Base-by-base conservation (phyloP, 495 filamentous ascomycete species). In the Rostrohypoxylon terebratum region DNA sequence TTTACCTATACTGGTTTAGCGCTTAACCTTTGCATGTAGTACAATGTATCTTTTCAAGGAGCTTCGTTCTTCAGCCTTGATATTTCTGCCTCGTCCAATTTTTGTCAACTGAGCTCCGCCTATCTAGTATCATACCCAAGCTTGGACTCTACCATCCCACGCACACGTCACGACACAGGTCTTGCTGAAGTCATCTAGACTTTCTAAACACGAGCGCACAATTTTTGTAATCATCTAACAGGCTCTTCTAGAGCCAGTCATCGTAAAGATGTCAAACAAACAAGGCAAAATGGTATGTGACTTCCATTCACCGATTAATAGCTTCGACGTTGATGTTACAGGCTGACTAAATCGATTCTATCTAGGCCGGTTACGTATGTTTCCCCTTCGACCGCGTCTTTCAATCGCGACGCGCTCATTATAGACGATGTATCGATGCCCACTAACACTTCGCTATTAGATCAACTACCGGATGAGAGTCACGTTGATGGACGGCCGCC, bases 391-490 rank as follows among this genome's bases (percentile, higher is more conserved):
- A 45, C 62, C 63, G 64, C 62, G 59, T 44, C 16, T 36, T 28
- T 58, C 6, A 25, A 51, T 20, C 50, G 61, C 44, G n/a, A 9
- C 40, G 23, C 59, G 21, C 21, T 54, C 21, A 1, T 14, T 21
- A 63, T 53, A 57, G 36, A 47, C 6, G 16, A 18, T 59, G 48
- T 64, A 6, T 14, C 42, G 5, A 36, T 33, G 67, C 42, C 58
- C 68, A 77, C 83, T 87, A 67, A 86, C 78, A 20, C 20, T 13
- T 42, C 14, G n/a, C 5, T 54, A 63, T 8, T 80, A 99, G 96
- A 96, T 99, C 89, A 97, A 98, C 83, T 98, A 96, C 85, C 92
- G 95, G 79, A 98, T 99, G 96, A 89, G 94, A 79, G 92, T 97
- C 71, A 98, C 96, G 44, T 86, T 99, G 77, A 93, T 91, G 77